phyloP scores from a whole-genome alignment of 78 protist species.

The Polysphondylium violaceum region DNA sequence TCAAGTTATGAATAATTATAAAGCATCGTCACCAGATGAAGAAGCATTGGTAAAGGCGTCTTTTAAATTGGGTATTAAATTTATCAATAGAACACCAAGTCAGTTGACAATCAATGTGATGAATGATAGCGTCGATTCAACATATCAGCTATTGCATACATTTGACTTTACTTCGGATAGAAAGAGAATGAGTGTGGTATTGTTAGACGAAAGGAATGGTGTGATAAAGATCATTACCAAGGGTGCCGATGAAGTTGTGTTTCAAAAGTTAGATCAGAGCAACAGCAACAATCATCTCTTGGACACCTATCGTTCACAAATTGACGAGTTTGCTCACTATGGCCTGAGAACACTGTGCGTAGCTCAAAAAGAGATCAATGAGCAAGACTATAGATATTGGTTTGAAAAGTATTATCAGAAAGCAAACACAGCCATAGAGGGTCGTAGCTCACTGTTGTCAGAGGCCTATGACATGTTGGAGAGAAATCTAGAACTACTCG shows the following conservation, averaged over 20 bases:
- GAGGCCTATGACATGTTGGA: conserved; percentile 80
- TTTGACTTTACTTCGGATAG: conserved; percentile 89
- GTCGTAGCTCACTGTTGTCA: neutral
- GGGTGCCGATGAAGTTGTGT: conserved; percentile 89
- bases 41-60: conserved; percentile 92
- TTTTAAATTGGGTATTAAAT: conserved; percentile 77
- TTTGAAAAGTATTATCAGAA: neutral
- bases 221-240: conserved; percentile 73
- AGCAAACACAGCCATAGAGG: conserved; percentile 39
- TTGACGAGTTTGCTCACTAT: conserved; percentile 74
- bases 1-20: conserved; percentile 62
- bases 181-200: conserved; percentile 89
- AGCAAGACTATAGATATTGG: conserved; percentile 82
- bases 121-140: neutral
- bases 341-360: conserved; percentile 96
- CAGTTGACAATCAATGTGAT: conserved; percentile 1
- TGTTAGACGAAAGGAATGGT: conserved; percentile 18
- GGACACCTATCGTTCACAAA: conserved; percentile 16
- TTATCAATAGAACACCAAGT: conserved; percentile 34
- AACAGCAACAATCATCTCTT: neutral
- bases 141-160: conserved; percentile 72
- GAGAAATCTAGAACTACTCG: conserved; percentile 87
- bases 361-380: conserved; percentile 53
- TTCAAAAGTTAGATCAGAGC: conserved; percentile 11
- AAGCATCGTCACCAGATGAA: conserved; percentile 96